Conservation (phyloP, 2,329 filamentous ascomycete genomes). For the Ophiostoma piceae region DNA sequence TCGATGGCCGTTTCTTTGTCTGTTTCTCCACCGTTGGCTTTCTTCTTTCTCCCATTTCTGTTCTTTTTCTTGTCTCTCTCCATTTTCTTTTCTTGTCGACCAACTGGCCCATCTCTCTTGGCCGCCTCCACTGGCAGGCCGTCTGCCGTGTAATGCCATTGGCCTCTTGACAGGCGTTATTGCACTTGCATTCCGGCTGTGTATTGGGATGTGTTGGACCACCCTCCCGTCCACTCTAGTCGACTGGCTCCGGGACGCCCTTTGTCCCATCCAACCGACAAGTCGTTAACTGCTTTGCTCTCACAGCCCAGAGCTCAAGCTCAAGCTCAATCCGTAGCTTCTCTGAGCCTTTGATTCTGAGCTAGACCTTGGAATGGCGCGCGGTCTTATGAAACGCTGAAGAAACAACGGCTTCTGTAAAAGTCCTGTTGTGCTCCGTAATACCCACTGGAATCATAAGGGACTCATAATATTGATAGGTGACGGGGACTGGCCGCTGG, state of each 20-base stretch:
- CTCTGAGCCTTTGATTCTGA: not conserved
- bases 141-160: slow-evolving; percentile 9
- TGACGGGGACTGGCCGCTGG: not conserved
- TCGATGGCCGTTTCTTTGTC: not conserved
- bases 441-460: not conserved
- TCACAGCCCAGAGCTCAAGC: not conserved
- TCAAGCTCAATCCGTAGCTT: not conserved
- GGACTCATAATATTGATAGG: not conserved
- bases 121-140: not conserved
- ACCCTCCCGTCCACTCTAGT: not conserved
- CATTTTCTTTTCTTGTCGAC: not conserved
- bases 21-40: not conserved
- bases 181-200: not conserved
- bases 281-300: not conserved
- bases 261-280: not conserved
- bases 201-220: not conserved
- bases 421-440: slow-evolving; percentile 14
- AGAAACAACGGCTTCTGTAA: slow-evolving; percentile 20
- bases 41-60: not conserved
- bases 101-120: not conserved
- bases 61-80: not conserved
- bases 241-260: not conserved
- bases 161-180: not conserved
- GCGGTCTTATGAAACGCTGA: slow-evolving; percentile 19
- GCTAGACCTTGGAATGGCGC: slow-evolving; percentile 18